phyloP scores from a whole-genome alignment of 139 green algal genomes.

The Bryopsis sp. region DNA sequence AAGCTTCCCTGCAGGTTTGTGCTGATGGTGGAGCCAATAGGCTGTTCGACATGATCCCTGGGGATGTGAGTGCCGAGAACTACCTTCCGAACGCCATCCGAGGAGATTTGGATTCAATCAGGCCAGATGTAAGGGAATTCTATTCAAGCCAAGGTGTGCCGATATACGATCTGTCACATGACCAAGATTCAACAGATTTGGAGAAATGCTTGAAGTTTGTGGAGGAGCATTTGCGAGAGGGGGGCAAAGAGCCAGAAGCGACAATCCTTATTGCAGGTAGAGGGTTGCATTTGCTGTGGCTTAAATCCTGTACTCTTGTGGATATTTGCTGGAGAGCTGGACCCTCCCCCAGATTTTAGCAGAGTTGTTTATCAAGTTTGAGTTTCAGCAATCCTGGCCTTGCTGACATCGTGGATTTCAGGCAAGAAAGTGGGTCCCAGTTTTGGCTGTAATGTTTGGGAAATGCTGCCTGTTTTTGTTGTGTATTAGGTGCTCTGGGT shows the following conservation, averaged over 20 bases:
- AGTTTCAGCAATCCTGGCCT: no score
- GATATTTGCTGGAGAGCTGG: no score
- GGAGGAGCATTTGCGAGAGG: conserved; percentile 19
- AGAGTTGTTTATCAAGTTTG: no score
- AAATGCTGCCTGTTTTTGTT: background rate
- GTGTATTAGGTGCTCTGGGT: conserved; percentile 65
- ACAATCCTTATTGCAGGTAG: conserved; percentile 17
- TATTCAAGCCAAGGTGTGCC: conserved; percentile 33
- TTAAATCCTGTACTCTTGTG: no score
- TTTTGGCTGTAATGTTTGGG: background rate
- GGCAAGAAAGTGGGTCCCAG: background rate
- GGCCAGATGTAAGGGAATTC: conserved; percentile 47
- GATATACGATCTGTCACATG: conserved; percentile 57
- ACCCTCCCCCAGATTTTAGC: no score
- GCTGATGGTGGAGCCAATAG: conserved; percentile 89
- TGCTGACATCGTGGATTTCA: background rate
- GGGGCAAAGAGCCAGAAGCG: background rate
- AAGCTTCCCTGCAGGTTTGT: conserved; percentile 71
- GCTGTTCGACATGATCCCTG: conserved; percentile 68
- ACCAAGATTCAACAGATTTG: conserved; percentile 87
- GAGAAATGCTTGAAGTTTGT: conserved; percentile 63
- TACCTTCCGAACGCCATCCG: conserved; percentile 61
- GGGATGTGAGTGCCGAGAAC: conserved; percentile 9
- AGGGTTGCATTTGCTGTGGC: no score
- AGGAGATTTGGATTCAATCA: conserved; percentile 82